Evolutionary conservation across 2,329 filamentous ascomycete genomes (phyloP), one percentile per base, ranked within the genome.

Genomic region (Seiridium cupressi): DNA sequence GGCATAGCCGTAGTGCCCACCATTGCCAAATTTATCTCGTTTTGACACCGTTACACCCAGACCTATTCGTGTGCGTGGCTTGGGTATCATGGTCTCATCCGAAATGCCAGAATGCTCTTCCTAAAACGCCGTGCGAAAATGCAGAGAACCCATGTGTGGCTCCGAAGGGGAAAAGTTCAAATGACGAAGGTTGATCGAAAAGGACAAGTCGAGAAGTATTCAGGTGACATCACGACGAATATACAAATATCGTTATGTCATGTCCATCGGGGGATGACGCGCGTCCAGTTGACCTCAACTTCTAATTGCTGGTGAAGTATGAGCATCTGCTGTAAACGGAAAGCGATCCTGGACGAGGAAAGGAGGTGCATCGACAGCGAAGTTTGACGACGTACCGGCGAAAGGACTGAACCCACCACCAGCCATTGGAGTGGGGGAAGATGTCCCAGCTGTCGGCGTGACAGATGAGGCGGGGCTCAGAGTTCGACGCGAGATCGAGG

Each of bases 271-370:
- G 10, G 38, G 4, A 32, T 44, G 7, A 13, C 7, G 13, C 38
- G 18, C 26, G 42, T 42, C 31, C n/a, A 46, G n/a, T 11, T n/a
- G 35, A 18, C 13, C 13, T 72, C 66, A 78, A 57, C 77, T 73
- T 66, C 73, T 73, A 63, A 79, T 86, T 47, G 82, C 81, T 69
- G 81, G 79, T 49, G 80, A 74, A 58, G 79, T 68, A 72, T 84
- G 78, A 69, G 79, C 69, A 60, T 84, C 81, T 58, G 78, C 73
- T 70, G 73, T 78, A 54, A 79, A 80, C 13, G 80, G 81, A 63
- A 84, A 84, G 58, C 77, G 78, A 61, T 82, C 78, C 64, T 79
- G 76, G 59, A 70, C 65, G 62, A 76, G 32, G 61, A 68, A 71
- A 46, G 66, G 60, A 61, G 60, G 38, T 53, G 63, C 62, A 57